Evolutionary conservation across 495 filamentous ascomycete genomes (phyloP), one percentile per base, ranked within the genome.

Genomic region (Podospora pseudoanserina): DNA sequence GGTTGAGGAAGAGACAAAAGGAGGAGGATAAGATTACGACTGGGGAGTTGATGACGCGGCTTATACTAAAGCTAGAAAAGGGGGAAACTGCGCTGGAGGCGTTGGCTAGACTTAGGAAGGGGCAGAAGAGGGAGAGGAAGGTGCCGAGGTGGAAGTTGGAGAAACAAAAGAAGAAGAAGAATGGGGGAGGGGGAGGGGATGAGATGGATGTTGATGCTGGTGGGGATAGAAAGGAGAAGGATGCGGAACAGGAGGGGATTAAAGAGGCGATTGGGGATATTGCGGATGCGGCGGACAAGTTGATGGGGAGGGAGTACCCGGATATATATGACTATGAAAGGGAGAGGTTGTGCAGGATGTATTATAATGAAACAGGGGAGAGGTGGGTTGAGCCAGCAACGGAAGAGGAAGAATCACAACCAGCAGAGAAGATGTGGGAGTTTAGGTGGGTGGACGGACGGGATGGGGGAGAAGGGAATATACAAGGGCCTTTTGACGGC

Each of bases 51-150:
- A 79, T 98, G 5, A 85, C 82, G 56, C 84, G 82, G 1, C 79
- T 99, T 49, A 96, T 98, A 49, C 70, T 79, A 11, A 79, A 84
- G 34, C 81, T 98, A 11, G 90, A 97, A 71, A 86, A 83, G 65
- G 92, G 92, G 11, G 95, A 99, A 79, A 97, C 93, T 0, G 86
- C 91, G 7, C 77, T 99, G 19, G 95, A 99, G 77, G 92, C 96
- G 0, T 82, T 99, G 19, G 92, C 90, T 26, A 83, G 95, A 62
- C 79, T 97, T 18, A 91, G 91, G 9, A 91, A 89, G 68, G 84
- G 87, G 0, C 85, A 88, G 63, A 86, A 81, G 55, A 89, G 88
- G 77, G 85, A 4, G 49, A 90, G 91, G 74, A 83, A 84, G 62
- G 79, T 88, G 23, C 84, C 83, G 64, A 89, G 87, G 71, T 85